phyloP scores from a whole-genome alignment of 805 yeast species.

The Saccharomyces eubayanus region DNA sequence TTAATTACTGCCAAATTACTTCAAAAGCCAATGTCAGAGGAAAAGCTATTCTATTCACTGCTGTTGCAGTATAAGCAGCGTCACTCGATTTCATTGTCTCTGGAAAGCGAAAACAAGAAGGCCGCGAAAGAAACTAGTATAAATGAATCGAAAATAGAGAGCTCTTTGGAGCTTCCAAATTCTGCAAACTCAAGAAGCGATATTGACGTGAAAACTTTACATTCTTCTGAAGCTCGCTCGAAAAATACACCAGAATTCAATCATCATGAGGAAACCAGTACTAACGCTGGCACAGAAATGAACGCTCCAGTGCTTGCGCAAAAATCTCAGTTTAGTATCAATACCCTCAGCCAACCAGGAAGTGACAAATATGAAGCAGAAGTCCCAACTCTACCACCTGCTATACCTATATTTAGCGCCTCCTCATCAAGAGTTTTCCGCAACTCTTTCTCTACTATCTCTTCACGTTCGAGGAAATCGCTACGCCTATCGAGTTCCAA shows the following conservation, averaged over 20 bases:
- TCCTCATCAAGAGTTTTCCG: constrained; percentile 25
- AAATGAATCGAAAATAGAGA: not conserved
- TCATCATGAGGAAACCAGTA: constrained; percentile 2
- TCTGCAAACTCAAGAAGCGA: not conserved
- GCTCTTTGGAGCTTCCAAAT: not conserved
- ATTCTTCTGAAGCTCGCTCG: not conserved
- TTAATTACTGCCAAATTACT: constrained; percentile 47
- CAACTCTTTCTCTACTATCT: constrained; percentile 15
- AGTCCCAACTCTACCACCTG: constrained; percentile 12
- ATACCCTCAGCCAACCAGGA: not conserved
- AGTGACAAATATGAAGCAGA: not conserved
- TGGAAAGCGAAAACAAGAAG: not conserved
- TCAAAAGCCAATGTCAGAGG: constrained; percentile 54
- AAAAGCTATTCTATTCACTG: constrained; percentile 72
- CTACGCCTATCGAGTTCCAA: constrained; percentile 9
- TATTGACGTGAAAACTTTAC: not conserved
- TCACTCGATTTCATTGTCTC: constrained; percentile 31
- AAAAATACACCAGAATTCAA: not conserved
- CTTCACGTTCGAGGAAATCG: constrained; percentile 14
- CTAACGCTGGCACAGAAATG: not conserved
- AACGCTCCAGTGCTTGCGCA: constrained; percentile 23
- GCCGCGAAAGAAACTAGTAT: not conserved
- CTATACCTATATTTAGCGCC: constrained; percentile 20
- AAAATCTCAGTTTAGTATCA: constrained; percentile 28
- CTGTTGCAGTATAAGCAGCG: constrained; percentile 69